Evolutionary conservation across 768 basidiomycete species (phyloP).

Genomic region (Boletus pseudopeckii): DNA sequence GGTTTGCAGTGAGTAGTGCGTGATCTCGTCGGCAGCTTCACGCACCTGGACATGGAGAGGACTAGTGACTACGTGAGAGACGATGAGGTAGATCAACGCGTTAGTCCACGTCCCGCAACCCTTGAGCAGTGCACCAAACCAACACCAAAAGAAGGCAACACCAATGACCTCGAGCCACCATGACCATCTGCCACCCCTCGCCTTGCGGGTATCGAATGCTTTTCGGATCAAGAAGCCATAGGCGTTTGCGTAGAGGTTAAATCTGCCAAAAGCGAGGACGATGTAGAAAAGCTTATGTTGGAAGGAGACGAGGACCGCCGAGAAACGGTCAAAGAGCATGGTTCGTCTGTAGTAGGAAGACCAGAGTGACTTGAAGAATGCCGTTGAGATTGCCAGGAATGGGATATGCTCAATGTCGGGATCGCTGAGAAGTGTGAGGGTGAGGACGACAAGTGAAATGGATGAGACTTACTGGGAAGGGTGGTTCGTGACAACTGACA

Average conservation of each 20-base stretch:
- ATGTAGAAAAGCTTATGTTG: slow-evolving; percentile 95
- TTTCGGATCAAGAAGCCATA: slow-evolving; percentile 71
- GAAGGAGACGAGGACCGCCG: slow-evolving; percentile 60
- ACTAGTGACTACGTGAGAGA: slow-evolving; percentile 83
- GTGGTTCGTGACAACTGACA: slow-evolving; percentile 90
- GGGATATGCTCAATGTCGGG: slow-evolving; percentile 87
- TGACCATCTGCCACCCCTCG: slow-evolving; percentile 71
- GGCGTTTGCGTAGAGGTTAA: slow-evolving; percentile 91
- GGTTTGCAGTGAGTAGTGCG: slow-evolving; percentile 4
- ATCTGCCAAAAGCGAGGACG: slow-evolving; percentile 84
- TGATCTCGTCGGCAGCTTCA: slow-evolving; percentile 2
- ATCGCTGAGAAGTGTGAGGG: slow-evolving; percentile 46
- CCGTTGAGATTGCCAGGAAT: slow-evolving; percentile 89
- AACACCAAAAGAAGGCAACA: slow-evolving; percentile 81
- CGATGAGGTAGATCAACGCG: slow-evolving; percentile 68
- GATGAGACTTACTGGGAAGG: slow-evolving; percentile 74
- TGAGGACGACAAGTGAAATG: neutral
- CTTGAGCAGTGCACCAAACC: slow-evolving; percentile 72
- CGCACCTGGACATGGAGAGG: slow-evolving; percentile 92
- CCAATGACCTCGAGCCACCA: slow-evolving; percentile 75
- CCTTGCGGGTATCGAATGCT: slow-evolving; percentile 59
- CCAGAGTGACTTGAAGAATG: slow-evolving; percentile 82
- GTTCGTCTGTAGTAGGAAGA: slow-evolving; percentile 93
- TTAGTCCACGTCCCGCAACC: slow-evolving; percentile 71
- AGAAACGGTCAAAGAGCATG: slow-evolving; percentile 72